Evolutionary conservation across 768 basidiomycete genomes (phyloP).

Genomic region (Termitomyces sp.): DNA sequence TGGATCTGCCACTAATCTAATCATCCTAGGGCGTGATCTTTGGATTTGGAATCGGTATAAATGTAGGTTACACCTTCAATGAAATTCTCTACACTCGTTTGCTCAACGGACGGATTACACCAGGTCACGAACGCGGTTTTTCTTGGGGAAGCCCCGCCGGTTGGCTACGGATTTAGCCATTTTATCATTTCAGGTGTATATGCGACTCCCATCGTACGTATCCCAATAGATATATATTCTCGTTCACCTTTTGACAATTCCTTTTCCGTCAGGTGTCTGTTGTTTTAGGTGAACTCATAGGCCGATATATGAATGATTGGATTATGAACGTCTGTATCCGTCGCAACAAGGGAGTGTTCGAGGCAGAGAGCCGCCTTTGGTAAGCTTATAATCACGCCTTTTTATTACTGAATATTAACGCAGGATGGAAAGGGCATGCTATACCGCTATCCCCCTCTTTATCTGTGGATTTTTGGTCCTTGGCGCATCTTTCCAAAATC

Average conservation of each 20-base stretch:
- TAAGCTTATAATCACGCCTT: conserved; percentile 17
- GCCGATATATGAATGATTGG: conserved; percentile 52
- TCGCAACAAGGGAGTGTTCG: conserved; percentile 54
- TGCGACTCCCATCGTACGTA: conserved; percentile 49
- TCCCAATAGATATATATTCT: not conserved
- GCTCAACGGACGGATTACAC: not conserved
- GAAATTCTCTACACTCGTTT: not conserved
- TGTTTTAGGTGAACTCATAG: conserved; percentile 48
- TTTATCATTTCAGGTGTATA: conserved; percentile 51
- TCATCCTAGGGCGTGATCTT: conserved; percentile 45
- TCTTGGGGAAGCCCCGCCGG: conserved; percentile 48
- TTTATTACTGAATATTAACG: not conserved
- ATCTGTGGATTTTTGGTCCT: conserved; percentile 59
- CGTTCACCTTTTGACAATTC: not conserved
- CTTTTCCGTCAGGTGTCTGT: conserved; percentile 43
- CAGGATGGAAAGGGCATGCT: conserved; percentile 44
- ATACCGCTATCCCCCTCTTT: conserved; percentile 57
- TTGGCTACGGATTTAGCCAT: conserved; percentile 51
- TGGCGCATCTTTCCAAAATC: conserved; percentile 52
- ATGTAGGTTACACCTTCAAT: conserved; percentile 29
- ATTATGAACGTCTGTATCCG: conserved; percentile 43
- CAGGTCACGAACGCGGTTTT: conserved; percentile 68
- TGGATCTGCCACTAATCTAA: not conserved
- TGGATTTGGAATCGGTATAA: conserved; percentile 64
- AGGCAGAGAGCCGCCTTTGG: conserved; percentile 62